These are phyloP conservation scores for Auricularia heimuer DNA, from an alignment of 768 basidiomycete genomes.

Conservation along the genomic window DNA sequence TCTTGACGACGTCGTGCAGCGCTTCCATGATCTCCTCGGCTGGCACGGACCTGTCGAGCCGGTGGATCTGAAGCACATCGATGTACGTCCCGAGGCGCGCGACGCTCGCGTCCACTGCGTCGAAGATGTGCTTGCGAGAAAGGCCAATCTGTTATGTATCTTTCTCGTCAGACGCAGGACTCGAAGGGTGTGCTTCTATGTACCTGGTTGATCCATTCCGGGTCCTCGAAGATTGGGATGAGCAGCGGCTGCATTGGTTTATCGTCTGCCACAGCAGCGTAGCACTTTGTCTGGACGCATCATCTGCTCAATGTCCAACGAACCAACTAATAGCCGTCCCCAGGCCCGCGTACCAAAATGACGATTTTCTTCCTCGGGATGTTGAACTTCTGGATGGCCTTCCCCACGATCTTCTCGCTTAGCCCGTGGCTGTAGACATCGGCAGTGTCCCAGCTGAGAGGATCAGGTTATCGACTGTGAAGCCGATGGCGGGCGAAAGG, in stretches of 20 bases:
- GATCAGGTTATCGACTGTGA: not conserved
- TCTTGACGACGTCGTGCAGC: slow-evolving; percentile 38
- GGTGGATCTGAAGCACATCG: slow-evolving; percentile 39
- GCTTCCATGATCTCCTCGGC: slow-evolving; percentile 41
- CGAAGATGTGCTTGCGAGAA: slow-evolving; percentile 36
- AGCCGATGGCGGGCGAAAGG: not conserved
- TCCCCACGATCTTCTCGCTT: slow-evolving; percentile 53
- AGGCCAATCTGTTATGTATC: not conserved
- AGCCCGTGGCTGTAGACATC: not conserved
- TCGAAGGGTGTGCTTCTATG: slow-evolving; percentile 10
- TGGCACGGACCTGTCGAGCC: slow-evolving; percentile 28
- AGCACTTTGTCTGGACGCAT: slow-evolving; percentile 16
- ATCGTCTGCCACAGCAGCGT: slow-evolving; percentile 9
- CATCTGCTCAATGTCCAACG: not conserved
- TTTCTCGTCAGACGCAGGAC: not conserved
- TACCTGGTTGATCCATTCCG: slow-evolving; percentile 10
- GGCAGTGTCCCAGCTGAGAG: not conserved
- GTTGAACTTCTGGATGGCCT: slow-evolving; percentile 49
- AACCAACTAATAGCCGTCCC: not conserved
- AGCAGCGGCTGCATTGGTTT: slow-evolving; percentile 1
- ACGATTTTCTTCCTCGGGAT: slow-evolving; percentile 25
- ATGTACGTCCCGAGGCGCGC: slow-evolving; percentile 31
- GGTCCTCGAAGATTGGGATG: slow-evolving; percentile 6
- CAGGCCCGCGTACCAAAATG: slow-evolving; percentile 10
- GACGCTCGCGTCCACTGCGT: slow-evolving; percentile 30